phyloP scores from a whole-genome alignment of 1,284 basidiomycete species.

The Trametes sp. region DNA sequence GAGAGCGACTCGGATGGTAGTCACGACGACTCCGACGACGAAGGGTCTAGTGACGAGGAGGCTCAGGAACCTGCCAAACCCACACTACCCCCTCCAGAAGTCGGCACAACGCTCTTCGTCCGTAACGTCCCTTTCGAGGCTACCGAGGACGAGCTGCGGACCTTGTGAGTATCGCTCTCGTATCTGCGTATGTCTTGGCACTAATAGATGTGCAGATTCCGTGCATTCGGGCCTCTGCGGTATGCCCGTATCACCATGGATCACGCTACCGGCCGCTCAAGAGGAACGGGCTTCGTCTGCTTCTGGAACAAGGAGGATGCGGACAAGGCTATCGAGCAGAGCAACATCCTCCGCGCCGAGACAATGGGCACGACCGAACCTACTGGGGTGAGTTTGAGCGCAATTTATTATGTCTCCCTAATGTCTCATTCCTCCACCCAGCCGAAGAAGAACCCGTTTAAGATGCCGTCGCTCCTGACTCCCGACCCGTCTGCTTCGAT shows the following conservation, averaged over 20 bases:
- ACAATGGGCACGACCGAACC: conserved; percentile 51
- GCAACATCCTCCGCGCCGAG: conserved; percentile 75
- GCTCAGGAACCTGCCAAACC: conserved; percentile 69
- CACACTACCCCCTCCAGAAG: conserved; percentile 78
- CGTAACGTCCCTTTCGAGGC: conserved; percentile 95
- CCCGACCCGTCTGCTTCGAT: conserved; percentile 94
- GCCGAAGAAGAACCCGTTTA: conserved; percentile 84
- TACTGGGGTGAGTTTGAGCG: conserved; percentile 41
- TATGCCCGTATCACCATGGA: conserved; percentile 96
- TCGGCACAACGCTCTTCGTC: conserved; percentile 93
- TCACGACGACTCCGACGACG: conserved; percentile 40
- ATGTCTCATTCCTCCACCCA: conserved; percentile 31
- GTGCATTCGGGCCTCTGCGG: conserved; percentile 89
- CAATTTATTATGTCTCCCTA: not conserved
- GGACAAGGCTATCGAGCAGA: conserved; percentile 84
- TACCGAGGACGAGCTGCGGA: conserved; percentile 89
- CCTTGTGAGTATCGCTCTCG: conserved; percentile 60
- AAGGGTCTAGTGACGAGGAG: conserved; percentile 47
- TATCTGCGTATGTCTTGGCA: not conserved
- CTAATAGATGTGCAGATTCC: conserved; percentile 65
- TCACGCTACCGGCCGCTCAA: conserved; percentile 81
- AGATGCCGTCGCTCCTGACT: conserved; percentile 86
- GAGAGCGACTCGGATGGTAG: conserved; percentile 49
- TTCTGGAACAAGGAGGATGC: conserved; percentile 97
- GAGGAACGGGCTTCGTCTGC: conserved; percentile 96